phyloP scores from a whole-genome alignment of 306 rosid species.

The Begonia masoniana region DNA sequence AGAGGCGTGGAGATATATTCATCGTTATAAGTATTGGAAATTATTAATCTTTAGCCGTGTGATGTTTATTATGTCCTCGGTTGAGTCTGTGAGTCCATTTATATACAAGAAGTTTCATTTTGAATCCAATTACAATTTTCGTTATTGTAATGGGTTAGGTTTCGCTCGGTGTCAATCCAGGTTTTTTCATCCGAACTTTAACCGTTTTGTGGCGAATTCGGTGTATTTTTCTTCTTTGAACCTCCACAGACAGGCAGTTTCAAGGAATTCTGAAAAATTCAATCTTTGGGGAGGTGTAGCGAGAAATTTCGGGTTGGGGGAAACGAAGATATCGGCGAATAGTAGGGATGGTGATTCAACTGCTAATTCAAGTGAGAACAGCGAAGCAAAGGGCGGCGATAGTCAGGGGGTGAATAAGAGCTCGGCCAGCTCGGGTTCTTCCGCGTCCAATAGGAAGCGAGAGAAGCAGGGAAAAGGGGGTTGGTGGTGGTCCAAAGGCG shows the following conservation, averaged over 20 bases:
- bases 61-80: slow-evolving; percentile 36
- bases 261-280: slow-evolving; percentile 27
- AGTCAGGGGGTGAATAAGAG: slow-evolving; percentile 47
- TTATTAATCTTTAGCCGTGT: too few relatives aligned
- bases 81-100: slow-evolving; percentile 47
- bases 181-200: slow-evolving; percentile 20
- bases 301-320: slow-evolving; percentile 19
- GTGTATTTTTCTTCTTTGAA: slow-evolving; percentile 19
- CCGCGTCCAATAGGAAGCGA: slow-evolving; percentile 40
- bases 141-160: slow-evolving; percentile 23
- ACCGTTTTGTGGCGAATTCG: slow-evolving; percentile 26
- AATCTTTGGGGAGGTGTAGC: slow-evolving; percentile 32
- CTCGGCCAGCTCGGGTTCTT: slow-evolving; percentile 32
- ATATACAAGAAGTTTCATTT: slow-evolving; percentile 28
- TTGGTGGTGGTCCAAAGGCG: slow-evolving; percentile 66
- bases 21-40: too few relatives aligned
- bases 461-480: slow-evolving; percentile 69
- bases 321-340: slow-evolving; percentile 27
- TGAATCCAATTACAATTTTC: slow-evolving; percentile 30
- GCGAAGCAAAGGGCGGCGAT: slow-evolving; percentile 44
- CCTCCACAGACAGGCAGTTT: slow-evolving; percentile 13
- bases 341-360: slow-evolving; percentile 67
- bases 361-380: slow-evolving; percentile 47
- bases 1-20: too few relatives aligned
- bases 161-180: slow-evolving; percentile 33